Base-by-base conservation (phyloP, 2,329 filamentous ascomycete genomes). In the Dothideomycetes sp. region DNA sequence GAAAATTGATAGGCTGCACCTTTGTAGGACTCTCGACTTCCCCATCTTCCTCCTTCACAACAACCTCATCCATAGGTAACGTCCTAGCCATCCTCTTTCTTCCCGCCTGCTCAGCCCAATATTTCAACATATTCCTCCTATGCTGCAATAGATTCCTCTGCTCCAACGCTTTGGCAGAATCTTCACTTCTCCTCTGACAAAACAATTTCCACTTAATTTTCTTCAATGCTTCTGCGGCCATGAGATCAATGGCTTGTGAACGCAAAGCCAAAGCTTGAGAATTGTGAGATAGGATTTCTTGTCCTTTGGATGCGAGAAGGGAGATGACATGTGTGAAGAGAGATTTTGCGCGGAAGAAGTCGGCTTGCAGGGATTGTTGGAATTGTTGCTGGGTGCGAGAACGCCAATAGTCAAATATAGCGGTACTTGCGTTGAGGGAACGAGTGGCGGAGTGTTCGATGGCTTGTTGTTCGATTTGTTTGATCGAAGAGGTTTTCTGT, bases 161-260 rank as follows among this genome's bases (percentile, higher is more conserved):
- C 35, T 64, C 61, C 47, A 78, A 59, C 5, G 72, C 70, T 24
- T 69, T 60, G 0, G 73, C 72, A 28, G 65, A 74, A 43, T 76
- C 67, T 8, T 63, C 55, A 17, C 65, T 65, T 37, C 68, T 67
- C 17, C 64, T 62, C 4, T 73, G 58, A 28, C 74, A 72, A 57
- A 78, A 78, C 2, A 73, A 59, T 6, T 67, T 67, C 57, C 76
- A 71, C 39, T 71, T 74, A n/a, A 78, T 58, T 50, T 68, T 73
- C 52, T 71, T 73, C 43, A 78, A 58, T 22, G 33, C 44, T 23
- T 40, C 41, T 12, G 41, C 33, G 2, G 30, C 27, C 4, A 41
- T 34, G 6, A 40, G 58, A 10, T 71, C 64, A 4, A 68, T 57
- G 29, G 65, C 67, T 43, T 70, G 61, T 18, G 67, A 64, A 36